Evolutionary conservation across 352 stramenopile species (phyloP).

Genomic region (Globisporangium radiosum): DNA sequence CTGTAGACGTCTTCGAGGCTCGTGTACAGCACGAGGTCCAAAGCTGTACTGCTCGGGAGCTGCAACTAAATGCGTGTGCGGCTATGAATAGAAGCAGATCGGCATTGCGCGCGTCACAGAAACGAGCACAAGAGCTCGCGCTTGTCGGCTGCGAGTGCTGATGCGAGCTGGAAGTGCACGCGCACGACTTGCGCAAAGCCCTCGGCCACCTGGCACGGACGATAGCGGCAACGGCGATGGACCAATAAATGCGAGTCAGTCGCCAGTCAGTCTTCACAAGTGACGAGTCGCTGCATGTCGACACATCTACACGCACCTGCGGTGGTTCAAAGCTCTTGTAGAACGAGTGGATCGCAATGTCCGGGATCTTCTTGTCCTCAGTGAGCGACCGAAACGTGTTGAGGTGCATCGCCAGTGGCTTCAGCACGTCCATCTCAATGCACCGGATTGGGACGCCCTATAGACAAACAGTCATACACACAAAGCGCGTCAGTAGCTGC

Average conservation of each 20-base stretch:
- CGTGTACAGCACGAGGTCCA: too few relatives aligned
- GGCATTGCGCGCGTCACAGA: conserved; percentile 20
- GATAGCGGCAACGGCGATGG: not conserved
- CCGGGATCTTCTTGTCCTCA: conserved; percentile 66
- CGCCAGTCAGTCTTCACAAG: too few relatives aligned
- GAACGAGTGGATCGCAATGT: conserved; percentile 85
- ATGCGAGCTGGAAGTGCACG: conserved; percentile 53
- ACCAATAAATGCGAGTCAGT: not conserved
- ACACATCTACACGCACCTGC: conserved; percentile 14
- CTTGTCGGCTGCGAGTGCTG: conserved; percentile 27
- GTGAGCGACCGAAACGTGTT: conserved; percentile 80
- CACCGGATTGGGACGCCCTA: conserved; percentile 59
- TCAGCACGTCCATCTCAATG: conserved; percentile 72
- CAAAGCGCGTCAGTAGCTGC: not conserved
- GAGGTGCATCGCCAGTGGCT: conserved; percentile 76
- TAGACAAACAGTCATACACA: too few relatives aligned
- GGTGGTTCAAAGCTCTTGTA: conserved; percentile 73
- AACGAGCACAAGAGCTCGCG: conserved; percentile 48
- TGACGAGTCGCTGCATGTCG: too few relatives aligned
- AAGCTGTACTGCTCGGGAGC: too few relatives aligned
- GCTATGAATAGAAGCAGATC: too few relatives aligned
- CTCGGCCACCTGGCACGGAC: conserved; percentile 37
- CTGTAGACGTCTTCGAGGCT: too few relatives aligned
- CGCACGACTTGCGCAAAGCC: conserved; percentile 70
- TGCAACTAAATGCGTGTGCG: too few relatives aligned